Base-by-base conservation (phyloP, 1,139 yeast species). In the Wickerhamomyces sp. region DNA sequence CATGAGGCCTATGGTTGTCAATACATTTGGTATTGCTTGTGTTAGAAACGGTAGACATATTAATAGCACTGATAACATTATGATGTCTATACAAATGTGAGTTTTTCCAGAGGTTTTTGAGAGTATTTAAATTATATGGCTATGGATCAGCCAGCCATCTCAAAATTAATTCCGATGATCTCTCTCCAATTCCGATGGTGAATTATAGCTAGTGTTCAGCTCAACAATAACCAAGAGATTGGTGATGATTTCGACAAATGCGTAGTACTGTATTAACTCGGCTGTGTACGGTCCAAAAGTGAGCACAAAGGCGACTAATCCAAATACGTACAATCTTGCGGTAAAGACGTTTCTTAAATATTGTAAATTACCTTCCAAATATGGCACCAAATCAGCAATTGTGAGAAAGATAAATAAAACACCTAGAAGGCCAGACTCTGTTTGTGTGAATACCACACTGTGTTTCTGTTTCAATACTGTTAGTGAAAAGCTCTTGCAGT, bases 201-300 rank as follows among this genome's bases (percentile, higher is more conserved):
- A n/a, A n/a, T n/a, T n/a, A n/a, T n/a, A n/a, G n/a, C n/a, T n/a
- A 21, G 24, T 21, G 24, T 24, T 24, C 27, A 31, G 14, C 13
- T 31, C 28, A 5, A 17, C 12, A 12, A 31, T 14, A 10, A 31
- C 9, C 28, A 31, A 16, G 4, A 20, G 17, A 19, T 31, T 31
- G n/a, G 34, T 31, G 15, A 31, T 31, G 7, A 31, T 12, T 14
- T 31, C 34, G 14, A 31, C 20, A n/a, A n/a, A 22, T 4, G 34
- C 14, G 12, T 22, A 31, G 14, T 22, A 31, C 10, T 21, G 22
- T 3, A 31, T 22, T 9, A 21, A 10, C 8, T 15, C 3, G 7
- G 5, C 20, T 15, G 15, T n/a, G 9, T 8, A 5, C 6, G 24
- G 7, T 12, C 13, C 27, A 24, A 31, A 31, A 2, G 20, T 22